Base-by-base conservation (phyloP, 352 stramenopile genomes). In the Blastocystis sp. region DNA sequence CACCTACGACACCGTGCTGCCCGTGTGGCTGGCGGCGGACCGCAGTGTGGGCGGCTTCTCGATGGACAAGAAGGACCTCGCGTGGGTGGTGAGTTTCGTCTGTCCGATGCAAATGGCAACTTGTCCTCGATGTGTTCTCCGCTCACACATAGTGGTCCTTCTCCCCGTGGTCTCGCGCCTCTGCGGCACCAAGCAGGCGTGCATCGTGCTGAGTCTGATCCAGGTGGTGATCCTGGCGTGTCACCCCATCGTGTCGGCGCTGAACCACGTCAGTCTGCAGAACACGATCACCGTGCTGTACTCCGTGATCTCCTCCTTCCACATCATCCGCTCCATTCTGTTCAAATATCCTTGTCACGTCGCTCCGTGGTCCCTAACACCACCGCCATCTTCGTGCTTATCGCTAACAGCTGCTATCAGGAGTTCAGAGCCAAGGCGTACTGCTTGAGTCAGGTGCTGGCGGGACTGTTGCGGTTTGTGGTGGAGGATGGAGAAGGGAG, bases 61-160 rank as follows among this genome's bases (percentile, higher is more conserved):
- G 33, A 45, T 85, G 35, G 74, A 85, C 33, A 85, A 85, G 74
- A 85, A 85, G 29, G 74, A 69, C 31, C 55, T 85, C 16, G 74
- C 50, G 29, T 85, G 74, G 74, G 60, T 85, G 0, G 74, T 85
- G n/a, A 85, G 74, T 45, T 85, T 85, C 51, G 74, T 85, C 24
- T 85, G n/a, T 41, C 74, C 74, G 35, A 85, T 85, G 74, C 74
- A 85, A 4, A 85, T 85, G 74, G 74, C 74, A 24, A 85, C 74
- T 29, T 41, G 74, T 85, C 3, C 3, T 31, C 21, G 3, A 21
- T 26, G 13, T 3, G 41, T 21, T n/a, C 16, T 3, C 21, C 6
- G 35, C 16, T 85, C 1, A 85, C 21, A 9, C 19, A 1, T 85
- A 85, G 74, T 85, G 50, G 21, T 85, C 2, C 61, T 85, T 1